phyloP scores from a whole-genome alignment of 2,329 filamentous ascomycete genomes.

The Ramularia collo-cygni region DNA sequence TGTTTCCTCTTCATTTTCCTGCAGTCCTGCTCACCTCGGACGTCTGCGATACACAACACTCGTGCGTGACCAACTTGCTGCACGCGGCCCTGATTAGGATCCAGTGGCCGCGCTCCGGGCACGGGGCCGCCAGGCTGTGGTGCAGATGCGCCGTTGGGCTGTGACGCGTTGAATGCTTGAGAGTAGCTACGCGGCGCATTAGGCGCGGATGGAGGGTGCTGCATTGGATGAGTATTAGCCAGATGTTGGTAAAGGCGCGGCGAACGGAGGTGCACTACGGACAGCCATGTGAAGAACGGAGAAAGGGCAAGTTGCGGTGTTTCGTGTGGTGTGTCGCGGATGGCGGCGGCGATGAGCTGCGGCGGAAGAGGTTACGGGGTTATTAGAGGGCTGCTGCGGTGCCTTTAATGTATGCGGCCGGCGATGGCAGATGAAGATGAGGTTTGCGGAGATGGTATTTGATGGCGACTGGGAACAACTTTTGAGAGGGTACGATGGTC shows the following conservation, averaged over 20 bases:
- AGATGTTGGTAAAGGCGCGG: not conserved
- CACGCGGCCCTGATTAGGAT: constrained; percentile 48
- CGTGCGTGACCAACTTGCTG: constrained; percentile 43
- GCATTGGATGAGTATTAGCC: constrained; percentile 13
- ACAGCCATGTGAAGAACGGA: constrained; percentile 8
- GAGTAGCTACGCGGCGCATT: constrained; percentile 46
- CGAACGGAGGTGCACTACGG: constrained; percentile 1
- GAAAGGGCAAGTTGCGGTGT: constrained; percentile 1
- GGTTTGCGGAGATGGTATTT: not conserved
- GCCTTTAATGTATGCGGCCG: not conserved
- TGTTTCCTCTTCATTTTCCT: not conserved
- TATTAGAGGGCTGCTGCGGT: not conserved
- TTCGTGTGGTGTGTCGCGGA: not conserved
- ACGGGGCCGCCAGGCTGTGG: constrained; percentile 29
- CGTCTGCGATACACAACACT: constrained; percentile 47
- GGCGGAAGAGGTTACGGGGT: not conserved
- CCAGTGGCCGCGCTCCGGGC: constrained; percentile 39
- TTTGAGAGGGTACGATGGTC: too few species aligned
- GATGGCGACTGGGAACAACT: not conserved
- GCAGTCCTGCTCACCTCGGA: constrained; percentile 38
- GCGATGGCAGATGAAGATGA: not conserved
- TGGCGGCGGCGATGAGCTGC: constrained; percentile 1
- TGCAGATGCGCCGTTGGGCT: constrained; percentile 39
- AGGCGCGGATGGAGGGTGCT: constrained; percentile 46
- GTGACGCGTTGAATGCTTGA: constrained; percentile 32